Evolutionary conservation across 2,329 filamentous ascomycete species (phyloP).

Genomic region (Xylaria arbuscula): DNA sequence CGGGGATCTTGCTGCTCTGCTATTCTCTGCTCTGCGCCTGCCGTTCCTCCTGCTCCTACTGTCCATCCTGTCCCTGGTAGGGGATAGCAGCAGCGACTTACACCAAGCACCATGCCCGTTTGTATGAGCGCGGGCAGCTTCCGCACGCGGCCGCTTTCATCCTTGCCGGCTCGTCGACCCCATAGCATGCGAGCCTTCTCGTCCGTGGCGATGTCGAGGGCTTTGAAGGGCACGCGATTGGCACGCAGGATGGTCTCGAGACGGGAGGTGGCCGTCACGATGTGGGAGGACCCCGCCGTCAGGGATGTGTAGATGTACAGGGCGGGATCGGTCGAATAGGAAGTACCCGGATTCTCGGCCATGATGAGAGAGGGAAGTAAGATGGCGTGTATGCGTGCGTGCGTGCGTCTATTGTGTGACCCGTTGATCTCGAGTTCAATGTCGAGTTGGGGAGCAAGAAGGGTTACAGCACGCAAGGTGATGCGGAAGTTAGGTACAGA

Average conservation of each 20-base stretch:
- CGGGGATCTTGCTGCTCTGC: slow-evolving; percentile 2
- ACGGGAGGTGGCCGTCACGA: slow-evolving; percentile 93
- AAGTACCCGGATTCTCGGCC: slow-evolving; percentile 49
- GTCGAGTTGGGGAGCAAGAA: background rate
- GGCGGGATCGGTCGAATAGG: slow-evolving; percentile 71
- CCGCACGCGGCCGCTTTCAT: slow-evolving; percentile 67
- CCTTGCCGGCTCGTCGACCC: slow-evolving; percentile 83
- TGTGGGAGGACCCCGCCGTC: slow-evolving; percentile 94
- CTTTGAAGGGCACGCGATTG: slow-evolving; percentile 93
- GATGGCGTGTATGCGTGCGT: background rate
- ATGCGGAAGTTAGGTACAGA: background rate
- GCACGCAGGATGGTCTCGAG: slow-evolving; percentile 96
- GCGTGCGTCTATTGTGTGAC: background rate
- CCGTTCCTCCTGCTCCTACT: background rate
- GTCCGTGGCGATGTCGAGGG: slow-evolving; percentile 90
- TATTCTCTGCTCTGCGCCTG: background rate
- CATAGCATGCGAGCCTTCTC: slow-evolving; percentile 89
- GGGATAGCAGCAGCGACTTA: slow-evolving; percentile 61
- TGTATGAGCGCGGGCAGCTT: slow-evolving; percentile 92
- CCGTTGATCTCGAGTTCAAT: background rate
- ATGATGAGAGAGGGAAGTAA: slow-evolving; percentile 29
- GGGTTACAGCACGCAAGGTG: slow-evolving; percentile 1
- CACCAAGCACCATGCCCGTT: slow-evolving; percentile 84
- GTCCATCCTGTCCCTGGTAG: background rate
- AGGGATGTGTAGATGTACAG: slow-evolving; percentile 97